Conservation (phyloP, 345 rosid genomes). For the Acer saccharum region DNA sequence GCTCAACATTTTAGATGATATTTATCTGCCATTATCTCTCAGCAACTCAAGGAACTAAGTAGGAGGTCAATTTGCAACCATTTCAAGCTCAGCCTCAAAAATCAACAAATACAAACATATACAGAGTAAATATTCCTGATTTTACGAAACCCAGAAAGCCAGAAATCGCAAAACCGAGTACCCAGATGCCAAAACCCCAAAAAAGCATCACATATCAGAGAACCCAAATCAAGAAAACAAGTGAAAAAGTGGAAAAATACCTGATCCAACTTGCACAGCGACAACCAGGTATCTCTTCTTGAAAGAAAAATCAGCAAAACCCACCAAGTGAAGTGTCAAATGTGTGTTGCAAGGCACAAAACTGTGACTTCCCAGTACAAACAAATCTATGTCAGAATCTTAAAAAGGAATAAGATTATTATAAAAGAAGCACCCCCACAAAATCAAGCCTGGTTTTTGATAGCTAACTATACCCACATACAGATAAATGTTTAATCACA, state of each 20-base stretch:
- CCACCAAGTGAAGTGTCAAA: neutral
- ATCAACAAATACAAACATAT: neutral
- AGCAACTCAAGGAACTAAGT: neutral
- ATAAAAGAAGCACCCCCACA: constrained; percentile 16
- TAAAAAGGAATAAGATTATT: neutral
- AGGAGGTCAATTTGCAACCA: neutral
- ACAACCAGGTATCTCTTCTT: constrained; percentile 7
- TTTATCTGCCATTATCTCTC: neutral
- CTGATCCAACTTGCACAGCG: constrained; percentile 39
- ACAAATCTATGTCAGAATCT: constrained; percentile 12
- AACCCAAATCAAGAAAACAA: constrained; percentile 17
- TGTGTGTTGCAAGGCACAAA: neutral
- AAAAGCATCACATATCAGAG: neutral
- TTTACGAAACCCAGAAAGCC: constrained; percentile 16
- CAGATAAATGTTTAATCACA: neutral
- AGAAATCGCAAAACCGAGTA: constrained; percentile 9
- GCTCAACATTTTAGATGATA: neutral
- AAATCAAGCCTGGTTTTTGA: constrained; percentile 3
- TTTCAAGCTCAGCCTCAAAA: neutral
- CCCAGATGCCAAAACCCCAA: constrained; percentile 30
- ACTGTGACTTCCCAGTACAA: neutral
- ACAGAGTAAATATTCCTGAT: neutral
- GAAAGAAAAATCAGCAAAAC: constrained; percentile 12
- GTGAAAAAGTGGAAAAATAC: constrained; percentile 24
- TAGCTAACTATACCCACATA: constrained; percentile 1